Base-by-base conservation (phyloP, 306 rosid genomes). In the Astragalus glycyphyllos region DNA sequence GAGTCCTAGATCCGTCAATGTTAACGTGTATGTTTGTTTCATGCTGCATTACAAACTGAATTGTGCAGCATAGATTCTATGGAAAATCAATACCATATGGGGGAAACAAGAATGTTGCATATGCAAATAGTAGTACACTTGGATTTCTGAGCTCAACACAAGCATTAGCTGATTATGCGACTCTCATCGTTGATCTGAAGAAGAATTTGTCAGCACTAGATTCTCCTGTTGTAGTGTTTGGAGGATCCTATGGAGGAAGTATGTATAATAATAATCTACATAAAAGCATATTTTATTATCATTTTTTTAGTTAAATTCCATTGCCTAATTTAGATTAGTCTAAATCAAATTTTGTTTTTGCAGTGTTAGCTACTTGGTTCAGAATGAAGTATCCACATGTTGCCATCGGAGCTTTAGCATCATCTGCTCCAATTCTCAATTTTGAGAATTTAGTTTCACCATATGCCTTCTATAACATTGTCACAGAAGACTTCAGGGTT, bases 171-270 rank as follows among this genome's bases (percentile, higher is more conserved):
- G n/a, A n/a, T n/a, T n/a, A n/a, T n/a, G n/a, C n/a, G n/a, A n/a
- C n/a, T n/a, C 85, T 93, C 58, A 86, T 93, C 1, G 23, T 76
- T 56, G 90, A 88, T 75, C 65, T 93, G 34, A 88, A 93, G 84
- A 81, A 75, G 20, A 93, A 88, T 66, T 75, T 87, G 47, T 61
- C 88, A 48, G 91, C 91, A 14, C 37, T 31, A 6, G 82, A 92
- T 5, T 88, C 91, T n/a, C 92, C 98, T 15, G 96, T 90, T 50
- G 89, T 90, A 16, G 92, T 88, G 2, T 88, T 92, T 15, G 98
- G 96, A 57, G 98, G 98, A 57, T 92, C 98, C 75, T 92, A 92
- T 12, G 96, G 98, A 63, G 92, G 98, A 92, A 92, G 96, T 86
- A 87, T 38, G 11, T 12, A 45, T 47, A 45, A 40, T 40, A 23